These are phyloP conservation scores for Lasiosphaeria ovina DNA, from an alignment of 495 filamentous ascomycete genomes.

Conservation along the genomic window DNA sequence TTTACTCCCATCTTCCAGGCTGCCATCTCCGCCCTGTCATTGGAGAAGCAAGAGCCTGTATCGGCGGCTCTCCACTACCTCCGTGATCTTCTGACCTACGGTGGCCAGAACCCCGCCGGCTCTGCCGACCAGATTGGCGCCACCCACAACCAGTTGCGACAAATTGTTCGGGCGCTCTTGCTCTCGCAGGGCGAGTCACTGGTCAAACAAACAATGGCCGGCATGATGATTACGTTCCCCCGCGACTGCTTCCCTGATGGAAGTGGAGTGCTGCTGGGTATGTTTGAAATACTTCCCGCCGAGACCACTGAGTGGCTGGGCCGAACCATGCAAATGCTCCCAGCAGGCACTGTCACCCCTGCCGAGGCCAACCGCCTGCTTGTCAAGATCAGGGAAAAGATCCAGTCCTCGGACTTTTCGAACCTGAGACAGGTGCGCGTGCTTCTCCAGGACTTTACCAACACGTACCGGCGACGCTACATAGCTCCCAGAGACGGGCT, in stretches of 20 bases:
- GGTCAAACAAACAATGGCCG: conserved; percentile 81
- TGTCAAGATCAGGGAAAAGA: conserved; percentile 61
- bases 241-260: conserved; percentile 92
- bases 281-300: conserved; percentile 83
- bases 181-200: conserved; percentile 70
- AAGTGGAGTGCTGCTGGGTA: conserved; percentile 80
- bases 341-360: conserved; percentile 70
- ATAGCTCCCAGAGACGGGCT: conserved; percentile 91
- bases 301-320: conserved; percentile 78
- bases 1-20: conserved; percentile 83
- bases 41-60: conserved; percentile 88
- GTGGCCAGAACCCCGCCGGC: conserved; percentile 68
- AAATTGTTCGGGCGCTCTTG: conserved; percentile 70
- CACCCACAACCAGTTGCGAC: conserved; percentile 56
- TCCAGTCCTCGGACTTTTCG: conserved; percentile 61
- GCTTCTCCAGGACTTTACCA: conserved; percentile 94
- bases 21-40: conserved; percentile 74
- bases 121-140: conserved; percentile 60
- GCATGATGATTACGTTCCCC: conserved; percentile 99
- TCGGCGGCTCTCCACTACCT: conserved; percentile 91
- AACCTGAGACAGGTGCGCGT: conserved; percentile 72
- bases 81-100: conserved; percentile 89
- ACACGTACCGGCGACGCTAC: conserved; percentile 86
- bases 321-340: conserved; percentile 77
- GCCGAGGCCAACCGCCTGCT: conserved; percentile 62